Conservation (phyloP, 2,329 filamentous ascomycete species). For the Diaporthe batatas region DNA sequence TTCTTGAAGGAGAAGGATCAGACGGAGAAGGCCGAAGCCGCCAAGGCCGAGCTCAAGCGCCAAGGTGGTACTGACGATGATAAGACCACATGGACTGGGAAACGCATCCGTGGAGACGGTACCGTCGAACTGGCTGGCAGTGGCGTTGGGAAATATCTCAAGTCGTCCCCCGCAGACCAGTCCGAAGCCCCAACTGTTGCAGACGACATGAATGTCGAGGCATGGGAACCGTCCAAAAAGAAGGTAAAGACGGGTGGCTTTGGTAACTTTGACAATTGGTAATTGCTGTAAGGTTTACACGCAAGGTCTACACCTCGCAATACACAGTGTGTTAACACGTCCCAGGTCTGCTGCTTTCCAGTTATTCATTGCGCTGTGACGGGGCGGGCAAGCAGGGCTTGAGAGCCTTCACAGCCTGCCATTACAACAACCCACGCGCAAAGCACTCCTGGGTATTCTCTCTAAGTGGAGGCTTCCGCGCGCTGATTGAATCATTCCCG, state of each 20-base stretch:
- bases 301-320: slow-evolving; percentile 18
- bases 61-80: slow-evolving; percentile 87
- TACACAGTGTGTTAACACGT: slow-evolving; percentile 31
- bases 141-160: slow-evolving; percentile 85
- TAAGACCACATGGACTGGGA: slow-evolving; percentile 94
- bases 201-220: slow-evolving; percentile 69
- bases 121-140: slow-evolving; percentile 61
- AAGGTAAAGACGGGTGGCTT: slow-evolving; percentile 86
- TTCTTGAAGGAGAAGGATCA: slow-evolving; percentile 82
- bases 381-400: not conserved
- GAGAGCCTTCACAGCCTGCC: not conserved
- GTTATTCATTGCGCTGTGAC: not conserved
- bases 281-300: slow-evolving; percentile 34
- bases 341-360: slow-evolving; percentile 16
- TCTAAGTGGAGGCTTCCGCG: not conserved
- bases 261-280: slow-evolving; percentile 97
- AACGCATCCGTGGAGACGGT: slow-evolving; percentile 80
- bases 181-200: slow-evolving; percentile 52
- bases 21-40: slow-evolving; percentile 68
- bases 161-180: slow-evolving; percentile 62
- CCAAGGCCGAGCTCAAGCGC: slow-evolving; percentile 72
- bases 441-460: not conserved
- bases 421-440: not conserved
- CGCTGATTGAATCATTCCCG: not conserved
- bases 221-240: slow-evolving; percentile 81